Base-by-base conservation (phyloP, 257 asterid species). In the Scutellaria barbata region DNA sequence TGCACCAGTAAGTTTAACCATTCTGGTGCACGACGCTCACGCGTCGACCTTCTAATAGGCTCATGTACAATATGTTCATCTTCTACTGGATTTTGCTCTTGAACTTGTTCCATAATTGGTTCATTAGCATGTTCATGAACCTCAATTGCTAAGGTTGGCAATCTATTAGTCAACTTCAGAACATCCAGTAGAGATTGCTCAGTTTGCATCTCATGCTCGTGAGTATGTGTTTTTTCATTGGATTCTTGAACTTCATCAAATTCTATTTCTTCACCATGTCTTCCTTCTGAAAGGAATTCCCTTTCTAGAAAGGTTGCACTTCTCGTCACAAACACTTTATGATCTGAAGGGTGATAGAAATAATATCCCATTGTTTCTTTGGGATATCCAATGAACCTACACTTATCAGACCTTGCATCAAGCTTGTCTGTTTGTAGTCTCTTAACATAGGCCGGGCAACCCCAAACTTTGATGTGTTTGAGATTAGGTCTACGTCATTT, bases 391-490 rank as follows among this genome's bases (percentile, higher is more conserved):
- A 41, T 41, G 55, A 48, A 48, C 55, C 55, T 48, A 48, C 16
- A 48, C 14, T 10, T 48, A 8, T 48, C 55, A 48, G 6, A 48
- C 14, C n/a, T 48, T 48, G 55, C 55, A 8, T 48, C 55, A 48
- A 48, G 55, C 12, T 48, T 48, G 55, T 14, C 55, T 48, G 16
- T 10, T 48, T 48, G 55, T 48, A 48, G 55, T 48, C 55, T 48
- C 55, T 48, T 48, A 5, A 48, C 17, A 48, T 48, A 48, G 3
- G 55, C 17, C 14, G 17, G 55, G 12, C 55, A 48, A 48, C 55
- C 55, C 55, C 55, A 48, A 48, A 48, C 55, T 48, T 48, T 48
- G 12, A 48, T 48, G 55, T 48, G 55, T 48, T 48, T 48, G 14
- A 48, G 17, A 48, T 48, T 48, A 0, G 14, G 55, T 13, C 14